phyloP scores from a whole-genome alignment of 192 early-diverging fungal genomes.

The Pilaira anomala region DNA sequence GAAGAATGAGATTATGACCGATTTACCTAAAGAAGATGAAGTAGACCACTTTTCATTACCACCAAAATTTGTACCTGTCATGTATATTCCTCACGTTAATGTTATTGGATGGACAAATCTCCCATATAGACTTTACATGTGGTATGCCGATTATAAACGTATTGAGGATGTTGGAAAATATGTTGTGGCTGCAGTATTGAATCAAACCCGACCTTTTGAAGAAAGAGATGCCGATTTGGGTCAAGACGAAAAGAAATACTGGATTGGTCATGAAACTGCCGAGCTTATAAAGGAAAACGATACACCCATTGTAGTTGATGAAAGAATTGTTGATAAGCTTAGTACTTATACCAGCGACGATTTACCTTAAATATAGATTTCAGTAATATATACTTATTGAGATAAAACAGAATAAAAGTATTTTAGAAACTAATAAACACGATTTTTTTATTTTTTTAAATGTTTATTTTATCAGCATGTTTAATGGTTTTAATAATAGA shows the following conservation, averaged over 20 bases:
- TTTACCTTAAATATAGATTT: slow-evolving; percentile 12
- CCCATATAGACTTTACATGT: slow-evolving; percentile 41
- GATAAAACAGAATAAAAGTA: too few relatives aligned
- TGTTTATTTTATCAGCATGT: too few relatives aligned
- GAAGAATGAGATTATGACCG: not conserved
- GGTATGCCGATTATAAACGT: slow-evolving; percentile 35
- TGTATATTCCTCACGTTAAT: slow-evolving; percentile 43
- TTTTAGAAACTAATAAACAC: too few relatives aligned
- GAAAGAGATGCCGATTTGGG: slow-evolving; percentile 32
- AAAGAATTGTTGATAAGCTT: slow-evolving; percentile 19
- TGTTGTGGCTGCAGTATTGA: slow-evolving; percentile 34
- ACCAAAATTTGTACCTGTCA: slow-evolving; percentile 29
- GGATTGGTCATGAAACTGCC: slow-evolving; percentile 32
- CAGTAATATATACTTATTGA: too few relatives aligned
- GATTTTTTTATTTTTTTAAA: too few relatives aligned
- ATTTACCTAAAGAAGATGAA: slow-evolving; percentile 14
- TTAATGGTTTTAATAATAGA: too few relatives aligned
- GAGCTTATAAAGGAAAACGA: slow-evolving; percentile 28
- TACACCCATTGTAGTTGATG: slow-evolving; percentile 26
- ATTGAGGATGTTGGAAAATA: slow-evolving; percentile 40
- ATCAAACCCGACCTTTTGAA: slow-evolving; percentile 25
- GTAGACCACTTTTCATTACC: slow-evolving; percentile 28
- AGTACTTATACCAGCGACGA: slow-evolving; percentile 27
- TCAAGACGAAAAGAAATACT: slow-evolving; percentile 29
- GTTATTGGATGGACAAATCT: slow-evolving; percentile 45